These are phyloP conservation scores for Entomophthora muscae DNA, from an alignment of 371 early-diverging fungal species.

Conservation along the genomic window DNA sequence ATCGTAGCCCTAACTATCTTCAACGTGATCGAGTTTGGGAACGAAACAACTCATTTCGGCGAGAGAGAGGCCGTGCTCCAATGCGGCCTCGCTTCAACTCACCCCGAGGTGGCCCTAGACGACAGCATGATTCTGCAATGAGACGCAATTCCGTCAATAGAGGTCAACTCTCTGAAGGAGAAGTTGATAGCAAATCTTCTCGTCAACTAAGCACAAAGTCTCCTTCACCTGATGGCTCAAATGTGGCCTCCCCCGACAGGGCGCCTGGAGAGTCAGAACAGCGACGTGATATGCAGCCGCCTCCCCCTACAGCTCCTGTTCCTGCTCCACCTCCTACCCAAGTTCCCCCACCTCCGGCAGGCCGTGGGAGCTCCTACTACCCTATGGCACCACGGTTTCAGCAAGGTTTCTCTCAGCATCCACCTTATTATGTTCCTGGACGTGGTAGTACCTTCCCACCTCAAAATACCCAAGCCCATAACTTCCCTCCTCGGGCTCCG, in stretches of 20 bases:
- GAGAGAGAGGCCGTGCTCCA: background rate
- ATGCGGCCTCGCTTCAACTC: background rate
- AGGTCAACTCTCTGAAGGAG: background rate
- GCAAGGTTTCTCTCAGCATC: background rate
- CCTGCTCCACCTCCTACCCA: background rate
- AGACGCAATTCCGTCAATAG: no score
- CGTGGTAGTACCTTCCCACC: background rate
- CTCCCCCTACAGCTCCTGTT: background rate
- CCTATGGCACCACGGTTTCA: background rate
- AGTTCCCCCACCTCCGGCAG: background rate
- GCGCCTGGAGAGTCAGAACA: background rate
- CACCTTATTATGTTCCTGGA: background rate
- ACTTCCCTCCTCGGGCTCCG: background rate
- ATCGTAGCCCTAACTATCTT: background rate
- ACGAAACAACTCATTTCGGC: background rate
- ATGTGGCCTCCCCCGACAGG: background rate
- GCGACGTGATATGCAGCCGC: background rate
- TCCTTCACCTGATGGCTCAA: background rate
- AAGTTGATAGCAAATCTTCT: background rate
- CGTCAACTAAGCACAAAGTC: background rate
- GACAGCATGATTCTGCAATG: background rate
- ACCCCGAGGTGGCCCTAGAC: background rate
- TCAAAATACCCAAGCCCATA: background rate
- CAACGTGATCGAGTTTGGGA: background rate
- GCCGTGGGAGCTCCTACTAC: background rate